A percentile compares a stretch with the other conserved stretches of the same genome.
These are phyloP conservation scores for Alternaria burnsii DNA, from an alignment of 2,329 filamentous ascomycete genomes.

Conservation along the genomic window DNA sequence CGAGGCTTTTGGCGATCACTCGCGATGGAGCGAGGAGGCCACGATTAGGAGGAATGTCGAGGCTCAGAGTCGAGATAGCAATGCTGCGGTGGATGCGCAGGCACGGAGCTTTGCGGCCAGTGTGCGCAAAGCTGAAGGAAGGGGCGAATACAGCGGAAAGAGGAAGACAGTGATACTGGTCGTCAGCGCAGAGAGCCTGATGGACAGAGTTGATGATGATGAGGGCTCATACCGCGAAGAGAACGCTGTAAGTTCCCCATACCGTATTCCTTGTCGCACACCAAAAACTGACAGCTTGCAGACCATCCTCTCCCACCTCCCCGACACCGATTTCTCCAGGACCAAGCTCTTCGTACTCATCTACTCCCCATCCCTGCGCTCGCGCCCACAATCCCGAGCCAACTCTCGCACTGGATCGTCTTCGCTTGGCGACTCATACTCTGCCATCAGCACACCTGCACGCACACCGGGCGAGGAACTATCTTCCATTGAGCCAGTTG, in stretches of 20 bases:
- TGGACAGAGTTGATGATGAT: conserved; percentile 63
- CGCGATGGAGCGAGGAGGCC: conserved; percentile 91
- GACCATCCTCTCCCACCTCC: conserved; percentile 85
- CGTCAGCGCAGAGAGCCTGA: conserved; percentile 77
- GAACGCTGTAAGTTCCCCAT: conserved; percentile 73
- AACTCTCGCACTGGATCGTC: conserved; percentile 52
- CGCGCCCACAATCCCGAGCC: conserved; percentile 57
- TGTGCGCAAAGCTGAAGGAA: conserved; percentile 28
- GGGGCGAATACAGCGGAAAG: conserved; percentile 32
- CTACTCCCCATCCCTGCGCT: conserved; percentile 82
- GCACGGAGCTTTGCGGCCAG: conserved; percentile 44
- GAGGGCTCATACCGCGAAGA: conserved; percentile 70
- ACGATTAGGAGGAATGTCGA: conserved; percentile 66
- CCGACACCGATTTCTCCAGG: conserved; percentile 75
- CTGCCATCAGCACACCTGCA: conserved; percentile 77
- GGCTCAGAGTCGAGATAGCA: conserved; percentile 48
- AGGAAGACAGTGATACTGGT: conserved; percentile 85
- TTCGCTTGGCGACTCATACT: conserved; percentile 82
- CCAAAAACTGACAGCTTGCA: conserved; percentile 38
- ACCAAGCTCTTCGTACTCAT: conserved; percentile 88
- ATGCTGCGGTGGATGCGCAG: conserved; percentile 44
- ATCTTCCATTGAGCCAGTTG: conserved; percentile 51
- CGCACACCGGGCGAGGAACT: conserved; percentile 71
- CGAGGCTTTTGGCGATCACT: conserved; percentile 79
- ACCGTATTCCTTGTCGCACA: background rate